Evolutionary conservation across 2,329 filamentous ascomycete species (phyloP).

Genomic region (Thelonectria olida): DNA sequence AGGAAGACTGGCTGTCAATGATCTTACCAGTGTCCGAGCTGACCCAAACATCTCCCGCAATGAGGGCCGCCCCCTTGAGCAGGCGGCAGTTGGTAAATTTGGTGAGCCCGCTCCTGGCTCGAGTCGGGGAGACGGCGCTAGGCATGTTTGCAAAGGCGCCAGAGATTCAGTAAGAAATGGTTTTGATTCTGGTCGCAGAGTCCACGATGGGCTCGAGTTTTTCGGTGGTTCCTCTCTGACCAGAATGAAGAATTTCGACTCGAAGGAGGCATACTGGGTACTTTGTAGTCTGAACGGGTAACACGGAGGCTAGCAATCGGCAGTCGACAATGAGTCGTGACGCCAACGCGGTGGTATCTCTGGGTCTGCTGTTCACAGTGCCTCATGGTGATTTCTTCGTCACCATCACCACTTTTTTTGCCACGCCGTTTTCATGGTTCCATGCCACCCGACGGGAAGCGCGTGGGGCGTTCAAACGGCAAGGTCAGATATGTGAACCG

Average conservation of each 20-base stretch:
- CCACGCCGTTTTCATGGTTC: constrained; percentile 18
- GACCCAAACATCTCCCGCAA: constrained; percentile 88
- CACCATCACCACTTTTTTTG: constrained; percentile 24
- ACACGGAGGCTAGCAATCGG: constrained; percentile 10
- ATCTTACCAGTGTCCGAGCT: constrained; percentile 85
- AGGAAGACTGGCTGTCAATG: constrained; percentile 72
- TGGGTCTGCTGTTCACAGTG: no score
- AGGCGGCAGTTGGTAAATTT: constrained; percentile 91
- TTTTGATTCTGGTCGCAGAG: constrained; percentile 4
- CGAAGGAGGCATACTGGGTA: constrained; percentile 3
- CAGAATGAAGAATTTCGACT: constrained; percentile 3
- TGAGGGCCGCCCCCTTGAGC: constrained; percentile 72
- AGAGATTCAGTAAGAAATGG: constrained; percentile 9
- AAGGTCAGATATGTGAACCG: background rate
- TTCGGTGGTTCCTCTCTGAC: constrained; percentile 1
- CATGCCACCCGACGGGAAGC: constrained; percentile 19
- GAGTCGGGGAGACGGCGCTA: constrained; percentile 52
- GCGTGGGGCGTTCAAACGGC: constrained; percentile 27
- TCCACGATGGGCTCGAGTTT: constrained; percentile 8
- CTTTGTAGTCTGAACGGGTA: constrained; percentile 14
- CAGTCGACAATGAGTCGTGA: constrained; percentile 28
- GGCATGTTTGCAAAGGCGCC: constrained; percentile 54
- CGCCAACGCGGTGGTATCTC: constrained; percentile 32
- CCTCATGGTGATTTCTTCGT: constrained; percentile 25
- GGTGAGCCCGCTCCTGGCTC: constrained; percentile 68